phyloP scores from a whole-genome alignment of 441 rosid genomes.

The Pelargonium myrrhifolium region DNA sequence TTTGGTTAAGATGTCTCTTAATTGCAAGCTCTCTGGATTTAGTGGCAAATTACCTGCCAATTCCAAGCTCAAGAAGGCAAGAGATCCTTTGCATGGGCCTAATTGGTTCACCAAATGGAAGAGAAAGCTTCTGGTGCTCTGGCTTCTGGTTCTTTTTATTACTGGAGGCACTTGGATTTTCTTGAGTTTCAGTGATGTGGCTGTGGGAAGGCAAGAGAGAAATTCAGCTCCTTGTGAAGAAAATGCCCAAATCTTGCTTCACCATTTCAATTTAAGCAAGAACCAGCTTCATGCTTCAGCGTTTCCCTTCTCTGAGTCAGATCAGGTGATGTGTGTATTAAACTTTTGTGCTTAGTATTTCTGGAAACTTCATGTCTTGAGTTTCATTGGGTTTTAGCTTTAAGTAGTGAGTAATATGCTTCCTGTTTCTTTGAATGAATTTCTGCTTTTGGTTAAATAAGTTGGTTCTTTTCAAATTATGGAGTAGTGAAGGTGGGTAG shows the following conservation, averaged over 20 bases:
- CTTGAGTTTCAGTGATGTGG: conserved; percentile 26
- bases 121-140: conserved; percentile 34
- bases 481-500: neutral
- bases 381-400: conserved; percentile 8
- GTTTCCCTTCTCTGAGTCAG: conserved; percentile 56
- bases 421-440: too few species aligned
- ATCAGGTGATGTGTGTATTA: conserved; percentile 47
- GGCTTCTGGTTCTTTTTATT: conserved; percentile 34
- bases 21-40: conserved; percentile 44
- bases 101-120: conserved; percentile 38
- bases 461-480: neutral
- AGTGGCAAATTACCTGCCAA: conserved; percentile 35
- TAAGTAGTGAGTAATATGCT: neutral
- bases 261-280: conserved; percentile 45
- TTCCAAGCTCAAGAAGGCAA: conserved; percentile 42
- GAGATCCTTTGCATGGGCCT: conserved; percentile 35
- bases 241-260: conserved; percentile 30
- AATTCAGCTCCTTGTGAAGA: conserved; percentile 30
- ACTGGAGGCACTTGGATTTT: conserved; percentile 34
- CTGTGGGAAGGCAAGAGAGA: neutral
- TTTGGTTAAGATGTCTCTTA: conserved; percentile 48
- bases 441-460: too few species aligned
- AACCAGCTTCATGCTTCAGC: conserved; percentile 43
- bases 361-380: conserved; percentile 3
- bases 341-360: conserved; percentile 11